Evolutionary conservation across 306 rosid species (phyloP).

Genomic region (Cucumis hystrix): DNA sequence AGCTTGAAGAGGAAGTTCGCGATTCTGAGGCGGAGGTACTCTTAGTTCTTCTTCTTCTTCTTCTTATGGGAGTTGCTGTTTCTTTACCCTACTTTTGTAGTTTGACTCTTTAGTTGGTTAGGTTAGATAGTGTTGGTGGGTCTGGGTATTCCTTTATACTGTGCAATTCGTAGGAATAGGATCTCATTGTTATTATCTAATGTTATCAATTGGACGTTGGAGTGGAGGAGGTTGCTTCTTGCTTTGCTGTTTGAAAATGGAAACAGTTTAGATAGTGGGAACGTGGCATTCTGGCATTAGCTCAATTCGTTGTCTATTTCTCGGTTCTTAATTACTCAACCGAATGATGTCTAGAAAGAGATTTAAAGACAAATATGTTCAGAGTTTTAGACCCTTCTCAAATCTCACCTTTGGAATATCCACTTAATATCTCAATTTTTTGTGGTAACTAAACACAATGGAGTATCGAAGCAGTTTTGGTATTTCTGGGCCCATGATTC

Average conservation of each 20-base stretch:
- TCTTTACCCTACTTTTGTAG: not conserved
- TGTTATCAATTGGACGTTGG: not conserved
- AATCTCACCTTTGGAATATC: not conserved
- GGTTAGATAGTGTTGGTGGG: not conserved
- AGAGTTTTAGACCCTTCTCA: not conserved
- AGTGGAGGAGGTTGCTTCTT: not conserved
- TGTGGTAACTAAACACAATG: not conserved
- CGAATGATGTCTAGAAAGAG: not conserved
- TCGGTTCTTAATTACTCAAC: not conserved
- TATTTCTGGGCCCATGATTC: not conserved
- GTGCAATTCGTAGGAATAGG: not conserved
- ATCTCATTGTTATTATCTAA: not conserved
- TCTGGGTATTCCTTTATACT: not conserved
- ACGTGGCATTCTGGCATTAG: not conserved
- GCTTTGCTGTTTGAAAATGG: not conserved
- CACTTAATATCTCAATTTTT: not conserved
- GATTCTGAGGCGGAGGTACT: constrained; percentile 10
- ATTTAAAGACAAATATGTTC: not conserved
- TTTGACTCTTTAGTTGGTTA: not conserved
- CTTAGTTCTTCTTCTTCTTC: not conserved
- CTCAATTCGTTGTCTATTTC: not conserved
- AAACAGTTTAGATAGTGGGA: not conserved
- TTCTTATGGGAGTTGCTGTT: not conserved
- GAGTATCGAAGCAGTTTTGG: not conserved
- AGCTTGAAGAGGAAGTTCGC: constrained; percentile 7